Base-by-base conservation (phyloP, 2,329 filamentous ascomycete species). In the Colletotrichum chrysophilum region DNA sequence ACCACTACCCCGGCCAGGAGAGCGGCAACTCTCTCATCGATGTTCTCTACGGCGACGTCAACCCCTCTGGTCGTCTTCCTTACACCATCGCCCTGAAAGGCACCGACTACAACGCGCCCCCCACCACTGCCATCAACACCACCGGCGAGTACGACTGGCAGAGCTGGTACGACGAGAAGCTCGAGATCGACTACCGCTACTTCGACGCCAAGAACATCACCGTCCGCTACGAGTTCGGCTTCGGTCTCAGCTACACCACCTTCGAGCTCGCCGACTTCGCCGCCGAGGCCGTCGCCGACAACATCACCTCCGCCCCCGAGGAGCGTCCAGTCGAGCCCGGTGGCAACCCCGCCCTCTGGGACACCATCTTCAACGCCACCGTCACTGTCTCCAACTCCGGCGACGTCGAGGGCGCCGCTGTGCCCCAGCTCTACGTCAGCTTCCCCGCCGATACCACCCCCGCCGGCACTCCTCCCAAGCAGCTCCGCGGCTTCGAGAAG, bases 1-100 rank as follows among this genome's bases (percentile, higher is more conserved):
- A 93, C 24, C 93, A 95, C 81, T 88, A 95, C 2, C 94, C 94
- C 0, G 93, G 93, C 2, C 93, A 95, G 79, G 93, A 95, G 83
- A 93, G 93, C 13, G 94, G 94, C 34, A 88, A 92, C 77, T 92
- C 93, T 0, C 86, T 95, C 7, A 89, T 90, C 32, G 91, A 94
- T 78, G 85, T 95, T 43, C 86, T 95, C 1, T 95, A 92, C 80
- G 94, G 94, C 70, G 91, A 93, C 65, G 89, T 91, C 71, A 93
- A 91, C 36, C 93, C 93, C 5, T 93, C 91, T 76, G 94, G 93
- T 28, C 92, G 93, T 78, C 86, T 95, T 5, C 93, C 91, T 5
- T 95, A 94, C 84, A 94, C 93, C n/a, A 91, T 94, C 79, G 92
- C 92, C n/a, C 84, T 86, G 75, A 88, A 89, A 30, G 89, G 87